These are phyloP conservation scores for Hydrangea macrophylla DNA, from an alignment of 148 eudicot genomes.

Conservation along the genomic window DNA sequence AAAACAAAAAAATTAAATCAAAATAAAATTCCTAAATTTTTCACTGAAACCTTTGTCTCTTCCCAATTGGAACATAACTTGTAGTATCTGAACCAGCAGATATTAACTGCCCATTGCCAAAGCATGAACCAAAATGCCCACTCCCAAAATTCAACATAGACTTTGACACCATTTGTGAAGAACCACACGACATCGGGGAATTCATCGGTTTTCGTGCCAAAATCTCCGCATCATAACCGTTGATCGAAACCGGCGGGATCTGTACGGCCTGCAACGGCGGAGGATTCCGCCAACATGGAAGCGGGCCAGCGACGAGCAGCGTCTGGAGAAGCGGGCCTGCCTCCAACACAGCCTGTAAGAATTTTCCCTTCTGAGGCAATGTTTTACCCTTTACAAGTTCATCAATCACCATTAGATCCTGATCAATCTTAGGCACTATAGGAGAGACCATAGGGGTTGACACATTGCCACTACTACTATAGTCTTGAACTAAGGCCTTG, in stretches of 20 bases:
- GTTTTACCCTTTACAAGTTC: constrained; percentile 32
- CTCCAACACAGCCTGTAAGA: constrained; percentile 41
- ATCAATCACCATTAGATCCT: constrained; percentile 25
- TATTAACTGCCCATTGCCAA: not conserved
- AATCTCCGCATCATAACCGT: constrained; percentile 10
- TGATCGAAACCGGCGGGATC: constrained; percentile 24
- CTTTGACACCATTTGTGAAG: constrained; percentile 17
- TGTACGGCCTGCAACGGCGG: constrained; percentile 31
- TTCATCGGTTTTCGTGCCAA: constrained; percentile 1
- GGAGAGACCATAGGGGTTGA: not conserved
- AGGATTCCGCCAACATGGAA: constrained; percentile 51
- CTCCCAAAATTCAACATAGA: constrained; percentile 16
- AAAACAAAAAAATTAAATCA: not conserved
- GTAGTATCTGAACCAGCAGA: not conserved
- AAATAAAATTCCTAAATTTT: not conserved
- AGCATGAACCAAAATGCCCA: constrained; percentile 10
- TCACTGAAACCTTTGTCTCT: constrained; percentile 17
- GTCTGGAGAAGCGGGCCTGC: constrained; percentile 45
- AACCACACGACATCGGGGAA: constrained; percentile 20
- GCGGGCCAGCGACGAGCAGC: constrained; percentile 40
- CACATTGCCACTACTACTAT: not conserved
- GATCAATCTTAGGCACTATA: constrained; percentile 16
- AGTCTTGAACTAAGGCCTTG: constrained; percentile 16
- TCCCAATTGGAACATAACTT: not conserved
- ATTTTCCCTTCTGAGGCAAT: constrained; percentile 44